Evolutionary conservation across 306 rosid species (phyloP).

Genomic region (Sicyos edulis): DNA sequence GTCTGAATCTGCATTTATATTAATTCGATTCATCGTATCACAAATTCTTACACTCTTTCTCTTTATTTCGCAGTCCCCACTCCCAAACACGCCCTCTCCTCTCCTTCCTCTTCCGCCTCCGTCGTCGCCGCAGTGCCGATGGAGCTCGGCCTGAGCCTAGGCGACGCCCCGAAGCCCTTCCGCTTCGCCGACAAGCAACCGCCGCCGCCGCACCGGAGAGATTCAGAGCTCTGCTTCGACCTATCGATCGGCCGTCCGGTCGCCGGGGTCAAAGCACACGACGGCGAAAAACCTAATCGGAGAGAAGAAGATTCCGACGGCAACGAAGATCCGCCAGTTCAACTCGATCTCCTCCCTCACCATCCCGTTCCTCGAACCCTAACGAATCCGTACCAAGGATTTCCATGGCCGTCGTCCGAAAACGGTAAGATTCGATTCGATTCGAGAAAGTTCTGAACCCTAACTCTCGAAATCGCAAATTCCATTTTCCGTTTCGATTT

Average conservation of each 20-base stretch:
- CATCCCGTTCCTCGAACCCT: slow-evolving; percentile 29
- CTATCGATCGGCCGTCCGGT: slow-evolving; percentile 29
- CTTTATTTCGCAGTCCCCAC: slow-evolving; percentile 24
- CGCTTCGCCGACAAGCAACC: slow-evolving; percentile 23
- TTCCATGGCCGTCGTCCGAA: slow-evolving; percentile 31
- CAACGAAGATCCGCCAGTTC: slow-evolving; percentile 21
- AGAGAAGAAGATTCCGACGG: neutral
- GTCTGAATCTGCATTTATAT: slow-evolving; percentile 19
- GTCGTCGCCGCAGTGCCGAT: slow-evolving; percentile 15
- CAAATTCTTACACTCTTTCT: slow-evolving; percentile 25
- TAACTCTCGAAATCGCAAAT: neutral
- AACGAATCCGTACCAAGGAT: slow-evolving; percentile 22
- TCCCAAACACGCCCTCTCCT: slow-evolving; percentile 21
- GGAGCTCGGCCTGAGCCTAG: slow-evolving; percentile 36
- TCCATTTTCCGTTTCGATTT: neutral
- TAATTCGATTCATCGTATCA: slow-evolving; percentile 21
- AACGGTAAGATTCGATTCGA: slow-evolving; percentile 18
- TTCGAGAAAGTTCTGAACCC: neutral
- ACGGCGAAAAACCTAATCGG: neutral
- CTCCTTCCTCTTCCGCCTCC: neutral
- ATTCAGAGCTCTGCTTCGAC: slow-evolving; percentile 27
- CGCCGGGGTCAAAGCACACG: neutral
- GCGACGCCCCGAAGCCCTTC: slow-evolving; percentile 25
- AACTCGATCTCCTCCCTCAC: slow-evolving; percentile 37
- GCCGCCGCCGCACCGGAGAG: neutral